Base-by-base conservation (phyloP, 176 grass and related monocot genomes). In the Carex littledalei region DNA sequence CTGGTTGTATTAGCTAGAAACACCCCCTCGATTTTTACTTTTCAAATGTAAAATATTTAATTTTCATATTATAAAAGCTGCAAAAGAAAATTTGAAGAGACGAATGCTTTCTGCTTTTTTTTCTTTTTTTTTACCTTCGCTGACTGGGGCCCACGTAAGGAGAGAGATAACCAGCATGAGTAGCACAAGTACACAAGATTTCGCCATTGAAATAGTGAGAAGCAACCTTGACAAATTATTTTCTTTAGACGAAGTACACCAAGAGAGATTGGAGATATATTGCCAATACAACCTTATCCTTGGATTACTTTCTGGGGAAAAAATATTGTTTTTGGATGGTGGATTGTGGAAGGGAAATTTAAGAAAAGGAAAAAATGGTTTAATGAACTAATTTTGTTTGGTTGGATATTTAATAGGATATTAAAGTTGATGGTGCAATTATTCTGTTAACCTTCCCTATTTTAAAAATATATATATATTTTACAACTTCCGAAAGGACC, bases 151-250 rank as follows among this genome's bases (percentile, higher is more conserved):
- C 69, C 17, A 21, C n/a, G 5, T 14, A 74, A 74, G 18, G 70
- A 74, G 70, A 50, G 70, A 49, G 18, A 49, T 9, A 24, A 74
- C 39, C 43, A 74, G 43, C 70, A 74, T 74, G 70, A 49, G 45
- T 74, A 50, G 43, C 70, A 74, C 18, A 74, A 74, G 70, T 24
- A 50, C 3, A 21, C 43, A 50, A 6, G 8, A 50, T 21, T 74
- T 74, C n/a, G 41, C 41, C 70, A 74, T 74, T 74, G 43, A 74
- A 74, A 74, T 74, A 73, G n/a, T 74, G 70, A 74, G n/a, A 74
- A 50, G 41, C n/a, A 22, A 29, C 43, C 6, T 49, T 29, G 20
- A 13, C 20, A 45, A 0, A 45, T 14, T 45, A 2, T 9, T 76
- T 76, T 76, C 71, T 0, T 29, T 76, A 15, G 21, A 52, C 9